Conservation (phyloP, 257 asterid genomes). For the Capsicum baccatum region DNA sequence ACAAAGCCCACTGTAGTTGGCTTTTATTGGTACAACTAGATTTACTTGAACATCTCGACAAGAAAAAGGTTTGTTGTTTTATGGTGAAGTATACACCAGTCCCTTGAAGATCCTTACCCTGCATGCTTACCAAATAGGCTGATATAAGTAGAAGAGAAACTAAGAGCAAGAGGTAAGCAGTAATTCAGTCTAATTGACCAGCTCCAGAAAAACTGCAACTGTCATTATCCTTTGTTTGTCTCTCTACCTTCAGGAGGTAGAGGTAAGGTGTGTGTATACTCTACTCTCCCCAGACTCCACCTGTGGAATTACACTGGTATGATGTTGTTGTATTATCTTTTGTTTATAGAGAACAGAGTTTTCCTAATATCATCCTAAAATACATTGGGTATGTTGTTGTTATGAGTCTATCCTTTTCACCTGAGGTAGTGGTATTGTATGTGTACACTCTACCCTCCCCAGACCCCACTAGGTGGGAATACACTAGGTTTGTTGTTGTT, state of each 20-base stretch:
- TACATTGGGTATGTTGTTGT: too few relatives aligned
- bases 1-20: background rate
- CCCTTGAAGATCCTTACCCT: constrained; percentile 14
- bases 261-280: too few relatives aligned
- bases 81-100: constrained; percentile 5
- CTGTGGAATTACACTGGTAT: too few relatives aligned
- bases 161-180: background rate
- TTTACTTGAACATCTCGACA: constrained; percentile 14
- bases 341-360: constrained; percentile 24
- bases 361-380: background rate
- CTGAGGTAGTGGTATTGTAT: too few relatives aligned
- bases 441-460: too few relatives aligned
- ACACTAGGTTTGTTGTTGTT: too few relatives aligned
- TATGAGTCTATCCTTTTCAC: too few relatives aligned
- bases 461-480: too few relatives aligned
- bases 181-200: background rate
- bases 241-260: too few relatives aligned
- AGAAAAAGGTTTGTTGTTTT: constrained; percentile 23
- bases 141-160: constrained; percentile 1
- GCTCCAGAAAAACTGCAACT: background rate
- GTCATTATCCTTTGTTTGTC: background rate
- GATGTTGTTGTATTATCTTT: background rate
- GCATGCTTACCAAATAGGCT: background rate
- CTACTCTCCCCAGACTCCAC: too few relatives aligned
- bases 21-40: constrained; percentile 22